Percentiles rank a stretch among this genome's conserved stretches.
Evolutionary conservation across 148 eudicot species (phyloP).

Genomic region (Heliosperma pusillum): DNA sequence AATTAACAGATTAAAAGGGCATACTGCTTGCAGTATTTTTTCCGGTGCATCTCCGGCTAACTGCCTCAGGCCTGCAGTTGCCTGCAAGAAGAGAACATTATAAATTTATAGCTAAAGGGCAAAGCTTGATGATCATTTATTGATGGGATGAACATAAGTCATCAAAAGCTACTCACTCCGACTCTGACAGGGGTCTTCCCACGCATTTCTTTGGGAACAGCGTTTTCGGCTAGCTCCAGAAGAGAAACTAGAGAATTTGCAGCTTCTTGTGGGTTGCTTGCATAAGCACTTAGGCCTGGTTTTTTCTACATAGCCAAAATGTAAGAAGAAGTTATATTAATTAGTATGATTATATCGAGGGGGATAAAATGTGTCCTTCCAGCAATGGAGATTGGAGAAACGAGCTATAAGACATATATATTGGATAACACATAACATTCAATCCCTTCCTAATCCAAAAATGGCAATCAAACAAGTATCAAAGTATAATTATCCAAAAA

Average conservation of each 20-base stretch:
- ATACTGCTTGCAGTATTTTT: constrained; percentile 88
- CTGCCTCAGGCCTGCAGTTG: constrained; percentile 96
- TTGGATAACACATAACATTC: background rate
- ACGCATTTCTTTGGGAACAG: constrained; percentile 64
- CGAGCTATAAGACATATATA: constrained; percentile 6
- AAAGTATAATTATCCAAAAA: background rate
- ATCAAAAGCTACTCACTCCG: constrained; percentile 54
- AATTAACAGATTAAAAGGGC: no score
- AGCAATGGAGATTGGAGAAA: background rate
- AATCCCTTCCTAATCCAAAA: background rate
- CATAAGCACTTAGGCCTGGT: constrained; percentile 85
- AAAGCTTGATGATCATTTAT: background rate
- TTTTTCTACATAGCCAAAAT: constrained; percentile 44
- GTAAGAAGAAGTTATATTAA: background rate
- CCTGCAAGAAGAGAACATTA: constrained; percentile 37
- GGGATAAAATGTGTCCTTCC: background rate
- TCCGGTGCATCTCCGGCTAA: constrained; percentile 84
- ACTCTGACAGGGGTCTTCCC: constrained; percentile 83
- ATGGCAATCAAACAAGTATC: background rate
- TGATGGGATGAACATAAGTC: constrained; percentile 10
- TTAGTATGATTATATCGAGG: background rate
- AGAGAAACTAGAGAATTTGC: constrained; percentile 68
- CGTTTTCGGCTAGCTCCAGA: constrained; percentile 59
- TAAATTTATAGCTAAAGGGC: background rate
- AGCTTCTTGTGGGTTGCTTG: constrained; percentile 77